These are phyloP conservation scores for Petunia hybrid DNA, from an alignment of 305 asterid species.

Conservation along the genomic window DNA sequence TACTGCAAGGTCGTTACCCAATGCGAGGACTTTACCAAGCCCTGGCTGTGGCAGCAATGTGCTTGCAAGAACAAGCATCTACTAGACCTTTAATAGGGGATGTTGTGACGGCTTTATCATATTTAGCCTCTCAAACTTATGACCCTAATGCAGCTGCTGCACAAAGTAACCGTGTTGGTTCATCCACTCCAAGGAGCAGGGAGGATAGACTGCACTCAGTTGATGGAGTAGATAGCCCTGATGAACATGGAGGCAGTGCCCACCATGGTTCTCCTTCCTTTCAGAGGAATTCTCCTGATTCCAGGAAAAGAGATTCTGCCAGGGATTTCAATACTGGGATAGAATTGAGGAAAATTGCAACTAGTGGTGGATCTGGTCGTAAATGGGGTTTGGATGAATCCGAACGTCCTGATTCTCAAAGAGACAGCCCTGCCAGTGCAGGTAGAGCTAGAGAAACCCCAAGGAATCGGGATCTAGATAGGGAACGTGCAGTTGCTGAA, in stretches of 20 bases:
- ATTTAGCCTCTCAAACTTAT: constrained; percentile 82
- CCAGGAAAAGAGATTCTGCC: constrained; percentile 57
- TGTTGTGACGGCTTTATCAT: constrained; percentile 86
- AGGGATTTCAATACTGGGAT: constrained; percentile 53
- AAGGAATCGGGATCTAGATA: constrained; percentile 73
- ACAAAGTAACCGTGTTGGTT: constrained; percentile 56
- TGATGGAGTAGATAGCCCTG: constrained; percentile 58
- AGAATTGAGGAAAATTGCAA: constrained; percentile 65
- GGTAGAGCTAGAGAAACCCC: constrained; percentile 67
- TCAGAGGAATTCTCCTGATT: constrained; percentile 75
- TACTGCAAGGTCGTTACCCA: constrained; percentile 85
- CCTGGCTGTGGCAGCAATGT: constrained; percentile 97
- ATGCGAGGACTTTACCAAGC: constrained; percentile 94
- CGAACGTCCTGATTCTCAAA: constrained; percentile 61
- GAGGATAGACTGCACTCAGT: constrained; percentile 56
- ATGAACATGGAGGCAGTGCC: constrained; percentile 48
- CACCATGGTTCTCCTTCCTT: constrained; percentile 68
- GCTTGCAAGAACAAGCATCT: constrained; percentile 96
- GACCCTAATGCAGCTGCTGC: constrained; percentile 66
- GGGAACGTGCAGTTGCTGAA: constrained; percentile 92
- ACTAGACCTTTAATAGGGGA: constrained; percentile 91
- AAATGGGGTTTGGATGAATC: constrained; percentile 75
- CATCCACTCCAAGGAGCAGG: constrained; percentile 67
- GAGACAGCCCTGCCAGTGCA: constrained; percentile 73
- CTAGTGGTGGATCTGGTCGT: constrained; percentile 71